Evolutionary conservation across 192 early-diverging fungal species (phyloP), one percentile per base, ranked within the genome.

Genomic region (Oehlia diaphana): DNA sequence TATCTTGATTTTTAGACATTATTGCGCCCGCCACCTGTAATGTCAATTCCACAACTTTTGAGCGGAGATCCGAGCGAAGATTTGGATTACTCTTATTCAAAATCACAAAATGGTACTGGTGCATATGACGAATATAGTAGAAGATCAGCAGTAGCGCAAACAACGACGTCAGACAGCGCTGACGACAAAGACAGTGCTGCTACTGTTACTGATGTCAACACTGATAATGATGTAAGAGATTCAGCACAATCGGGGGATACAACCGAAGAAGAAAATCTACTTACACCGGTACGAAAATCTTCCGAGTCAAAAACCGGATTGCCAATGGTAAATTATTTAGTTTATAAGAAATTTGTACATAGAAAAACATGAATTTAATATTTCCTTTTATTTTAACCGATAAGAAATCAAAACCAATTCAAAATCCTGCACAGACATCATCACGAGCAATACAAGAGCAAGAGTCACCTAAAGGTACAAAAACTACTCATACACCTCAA

Each of bases 21-120:
- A 14, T 53, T 74, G n/a, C 74, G 61, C 23, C 68, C 66, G 13
- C 42, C 78, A 8, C 72, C 81, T 13, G 71, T 79, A 53, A 82
- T 82, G 81, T 82, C 81, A 5, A 82, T 82, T 39, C 53, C 78
- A n/a, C 79, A 80, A 39, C 49, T 83, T 16, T 63, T 83, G 49
- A 79, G 70, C 12, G 23, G 58, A 23, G 79, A 80, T 21, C 63
- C 75, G 44, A 77, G 37, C 39, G 75, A 77, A 49, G 63, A 77
- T 65, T 26, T 23, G 23, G n/a, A 9, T 8, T 79, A 73, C 53
- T 26, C 63, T 42, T 75, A 35, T 75, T 19, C 61, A 19, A 77
- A 77, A 77, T 77, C 63, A 63, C 62, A 77, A n/a, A 66, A 66
- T 47, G 63, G 23, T 26, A 49, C 75, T 28, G 16, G 21, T 74